Evolutionary conservation across 805 yeast species (phyloP).

Genomic region (Ogataea zsoltii): DNA sequence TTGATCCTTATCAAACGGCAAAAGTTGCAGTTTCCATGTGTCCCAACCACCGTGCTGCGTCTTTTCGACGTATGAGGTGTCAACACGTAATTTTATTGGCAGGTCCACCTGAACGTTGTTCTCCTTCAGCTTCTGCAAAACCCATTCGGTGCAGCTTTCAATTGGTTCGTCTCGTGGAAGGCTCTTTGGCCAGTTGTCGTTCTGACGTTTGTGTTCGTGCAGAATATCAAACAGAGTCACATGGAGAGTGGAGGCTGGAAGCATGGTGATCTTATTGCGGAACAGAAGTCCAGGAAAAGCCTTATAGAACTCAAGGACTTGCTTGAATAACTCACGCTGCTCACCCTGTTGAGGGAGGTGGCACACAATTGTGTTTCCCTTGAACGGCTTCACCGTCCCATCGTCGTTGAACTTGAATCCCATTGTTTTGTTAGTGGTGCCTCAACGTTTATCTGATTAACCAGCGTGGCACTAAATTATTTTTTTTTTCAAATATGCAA

Average conservation of each 20-base stretch:
- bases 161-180: conserved; percentile 16
- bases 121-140: conserved; percentile 10
- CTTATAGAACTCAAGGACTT: conserved; percentile 18
- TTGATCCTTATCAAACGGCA: conserved; percentile 15
- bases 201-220: conserved; percentile 18
- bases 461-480: too few relatives aligned
- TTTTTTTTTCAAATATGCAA: too few relatives aligned
- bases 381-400: conserved; percentile 19
- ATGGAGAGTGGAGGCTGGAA: conserved; percentile 20
- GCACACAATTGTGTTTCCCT: conserved; percentile 20
- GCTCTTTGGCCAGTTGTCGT: conserved; percentile 18
- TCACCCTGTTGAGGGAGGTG: conserved; percentile 22
- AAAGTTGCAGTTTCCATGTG: conserved; percentile 21
- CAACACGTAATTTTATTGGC: conserved; percentile 18
- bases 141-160: conserved; percentile 19
- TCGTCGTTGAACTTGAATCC: conserved; percentile 19
- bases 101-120: conserved; percentile 10
- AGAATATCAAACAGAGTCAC: conserved; percentile 20
- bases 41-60: conserved; percentile 16
- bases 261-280: conserved; percentile 20
- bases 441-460: too few relatives aligned
- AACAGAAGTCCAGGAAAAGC: conserved; percentile 13
- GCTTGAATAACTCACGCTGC: conserved; percentile 13
- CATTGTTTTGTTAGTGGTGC: conserved; percentile 5
- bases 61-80: conserved; percentile 12